phyloP scores from a whole-genome alignment of 116 monocot genomes.

The Phalaenopsis hybrid region DNA sequence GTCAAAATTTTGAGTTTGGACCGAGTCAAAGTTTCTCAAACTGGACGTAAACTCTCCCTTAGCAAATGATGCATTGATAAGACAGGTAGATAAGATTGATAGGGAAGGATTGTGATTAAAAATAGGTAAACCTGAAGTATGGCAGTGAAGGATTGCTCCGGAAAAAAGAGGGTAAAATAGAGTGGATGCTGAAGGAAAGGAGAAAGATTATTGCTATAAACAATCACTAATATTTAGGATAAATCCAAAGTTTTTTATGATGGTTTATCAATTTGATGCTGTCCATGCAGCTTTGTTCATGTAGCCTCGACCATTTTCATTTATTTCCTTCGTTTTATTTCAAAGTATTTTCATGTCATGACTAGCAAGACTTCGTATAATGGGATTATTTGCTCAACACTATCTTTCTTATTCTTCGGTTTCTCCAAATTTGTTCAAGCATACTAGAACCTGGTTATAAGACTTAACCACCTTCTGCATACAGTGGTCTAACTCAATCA shows the following conservation, averaged over 20 bases:
- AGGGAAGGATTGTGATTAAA: not conserved
- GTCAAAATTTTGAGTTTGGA: not conserved
- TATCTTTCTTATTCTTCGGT: not conserved
- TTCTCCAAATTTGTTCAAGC: constrained; percentile 7
- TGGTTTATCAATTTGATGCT: not conserved
- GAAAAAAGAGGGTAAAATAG: not conserved
- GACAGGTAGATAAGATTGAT: not conserved
- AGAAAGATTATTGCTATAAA: not conserved
- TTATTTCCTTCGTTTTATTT: not conserved
- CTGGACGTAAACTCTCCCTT: not conserved
- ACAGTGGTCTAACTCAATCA: constrained; percentile 29
- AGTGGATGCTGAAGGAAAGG: not conserved
- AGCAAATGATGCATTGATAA: not conserved
- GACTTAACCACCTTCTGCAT: not conserved
- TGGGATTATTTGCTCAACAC: not conserved
- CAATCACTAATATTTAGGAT: not conserved
- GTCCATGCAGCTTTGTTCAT: not conserved
- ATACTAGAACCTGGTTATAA: not conserved
- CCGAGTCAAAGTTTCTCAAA: not conserved
- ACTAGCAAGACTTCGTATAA: not conserved
- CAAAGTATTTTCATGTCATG: not conserved
- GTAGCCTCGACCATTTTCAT: not conserved
- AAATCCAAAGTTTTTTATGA: not conserved
- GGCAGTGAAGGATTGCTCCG: not conserved
- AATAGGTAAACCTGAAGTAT: not conserved